Conservation (phyloP, 805 yeast genomes). For the Wickerhamomyces canadensis region DNA sequence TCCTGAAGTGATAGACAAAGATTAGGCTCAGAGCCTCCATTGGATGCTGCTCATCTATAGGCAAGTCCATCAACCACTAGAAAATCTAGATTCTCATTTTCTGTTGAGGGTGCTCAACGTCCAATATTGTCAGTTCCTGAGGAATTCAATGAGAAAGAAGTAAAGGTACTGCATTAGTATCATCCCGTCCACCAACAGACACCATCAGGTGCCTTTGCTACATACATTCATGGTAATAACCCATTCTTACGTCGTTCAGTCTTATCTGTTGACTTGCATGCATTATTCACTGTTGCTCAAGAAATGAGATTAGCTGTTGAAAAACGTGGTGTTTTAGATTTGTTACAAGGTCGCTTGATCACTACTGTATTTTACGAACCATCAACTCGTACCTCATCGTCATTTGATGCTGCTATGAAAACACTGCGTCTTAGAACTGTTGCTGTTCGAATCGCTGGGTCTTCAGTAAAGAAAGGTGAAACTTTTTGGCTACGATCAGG, state of each 20-base stretch:
- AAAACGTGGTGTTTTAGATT: conserved; percentile 89
- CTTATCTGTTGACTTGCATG: conserved; percentile 88
- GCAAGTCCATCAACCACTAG: conserved; percentile 31
- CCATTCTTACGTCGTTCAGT: conserved; percentile 88
- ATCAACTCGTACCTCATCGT: conserved; percentile 92
- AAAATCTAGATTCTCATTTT: conserved; percentile 47
- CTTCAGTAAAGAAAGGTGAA: conserved; percentile 98
- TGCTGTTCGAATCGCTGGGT: conserved; percentile 73
- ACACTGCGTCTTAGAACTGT: conserved; percentile 97
- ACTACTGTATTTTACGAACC: conserved; percentile 98
- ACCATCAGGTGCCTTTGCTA: conserved; percentile 74
- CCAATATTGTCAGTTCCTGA: conserved; percentile 27
- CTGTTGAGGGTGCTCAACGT: conserved; percentile 36
- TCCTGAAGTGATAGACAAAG: conserved; percentile 26
- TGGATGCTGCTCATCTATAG: conserved; percentile 27
- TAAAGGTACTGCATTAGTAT: conserved; percentile 66
- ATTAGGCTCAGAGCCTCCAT: conserved; percentile 19
- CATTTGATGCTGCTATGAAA: conserved; percentile 99
- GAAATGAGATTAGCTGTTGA: conserved; percentile 96
- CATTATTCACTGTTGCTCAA: conserved; percentile 93
- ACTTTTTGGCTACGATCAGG: conserved; percentile 92
- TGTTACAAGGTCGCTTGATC: conserved; percentile 83
- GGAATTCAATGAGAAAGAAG: conserved; percentile 35
- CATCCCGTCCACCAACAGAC: conserved; percentile 70
- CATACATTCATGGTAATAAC: conserved; percentile 74